These are phyloP conservation scores for Coemansia interrupta DNA, from an alignment of 192 early-diverging fungal species.

Conservation along the genomic window DNA sequence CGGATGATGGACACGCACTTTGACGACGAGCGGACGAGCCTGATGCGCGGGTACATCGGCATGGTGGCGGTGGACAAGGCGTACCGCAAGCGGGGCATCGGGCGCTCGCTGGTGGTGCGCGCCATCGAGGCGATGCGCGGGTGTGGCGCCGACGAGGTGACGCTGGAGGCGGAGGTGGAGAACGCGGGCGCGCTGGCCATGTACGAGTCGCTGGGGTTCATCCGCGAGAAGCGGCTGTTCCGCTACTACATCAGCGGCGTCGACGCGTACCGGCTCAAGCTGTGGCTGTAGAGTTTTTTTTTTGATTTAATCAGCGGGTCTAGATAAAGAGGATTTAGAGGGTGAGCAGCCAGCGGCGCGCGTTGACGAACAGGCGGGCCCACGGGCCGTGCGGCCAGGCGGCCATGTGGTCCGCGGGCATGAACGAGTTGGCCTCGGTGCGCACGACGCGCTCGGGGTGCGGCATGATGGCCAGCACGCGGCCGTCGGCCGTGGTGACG, in stretches of 20 bases:
- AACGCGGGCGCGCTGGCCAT: constrained; percentile 80
- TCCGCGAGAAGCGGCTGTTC: constrained; percentile 85
- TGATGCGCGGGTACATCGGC: constrained; percentile 87
- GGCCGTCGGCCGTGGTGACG: constrained; percentile 77
- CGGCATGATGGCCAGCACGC: constrained; percentile 94
- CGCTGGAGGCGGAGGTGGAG: constrained; percentile 83
- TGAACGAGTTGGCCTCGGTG: constrained; percentile 86
- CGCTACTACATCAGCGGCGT: constrained; percentile 92
- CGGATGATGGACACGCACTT: constrained; percentile 21
- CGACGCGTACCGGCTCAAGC: constrained; percentile 83
- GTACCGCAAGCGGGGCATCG: constrained; percentile 79
- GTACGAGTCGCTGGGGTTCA: constrained; percentile 89
- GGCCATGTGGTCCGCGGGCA: constrained; percentile 45
- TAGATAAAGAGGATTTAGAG: constrained; percentile 7
- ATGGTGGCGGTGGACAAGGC: constrained; percentile 91
- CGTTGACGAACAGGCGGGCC: constrained; percentile 92
- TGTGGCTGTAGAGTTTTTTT: constrained; percentile 47
- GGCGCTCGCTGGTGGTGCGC: constrained; percentile 64
- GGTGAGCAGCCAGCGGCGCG: constrained; percentile 74
- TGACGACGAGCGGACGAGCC: not conserved
- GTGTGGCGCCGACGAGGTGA: constrained; percentile 76
- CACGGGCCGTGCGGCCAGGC: constrained; percentile 69
- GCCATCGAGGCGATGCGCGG: constrained; percentile 74
- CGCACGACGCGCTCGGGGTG: constrained; percentile 94
- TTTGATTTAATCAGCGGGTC: too few relatives aligned